Conservation (phyloP, 768 basidiomycete genomes). For the Tremella fuciformis region DNA sequence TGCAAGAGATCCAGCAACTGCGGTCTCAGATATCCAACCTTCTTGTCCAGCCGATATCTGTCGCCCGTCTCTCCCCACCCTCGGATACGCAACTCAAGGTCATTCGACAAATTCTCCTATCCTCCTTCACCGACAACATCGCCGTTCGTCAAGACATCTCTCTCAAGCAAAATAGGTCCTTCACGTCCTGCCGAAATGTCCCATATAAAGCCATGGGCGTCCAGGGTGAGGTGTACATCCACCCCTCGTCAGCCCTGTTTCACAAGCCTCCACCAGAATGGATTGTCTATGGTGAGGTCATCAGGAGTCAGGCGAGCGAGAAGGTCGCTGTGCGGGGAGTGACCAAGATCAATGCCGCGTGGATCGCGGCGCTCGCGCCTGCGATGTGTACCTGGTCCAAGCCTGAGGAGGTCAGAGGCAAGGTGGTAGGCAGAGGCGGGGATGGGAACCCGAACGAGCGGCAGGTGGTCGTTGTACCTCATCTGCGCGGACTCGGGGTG, state of each 20-base stretch:
- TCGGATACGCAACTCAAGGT: conserved; percentile 81
- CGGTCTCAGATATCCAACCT: conserved; percentile 83
- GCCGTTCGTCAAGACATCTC: conserved; percentile 84
- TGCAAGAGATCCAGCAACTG: conserved; percentile 98
- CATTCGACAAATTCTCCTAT: conserved; percentile 77
- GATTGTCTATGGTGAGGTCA: conserved; percentile 75
- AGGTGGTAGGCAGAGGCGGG: conserved; percentile 51
- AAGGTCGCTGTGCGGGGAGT: conserved; percentile 69
- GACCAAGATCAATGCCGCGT: conserved; percentile 79
- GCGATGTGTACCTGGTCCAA: conserved; percentile 86
- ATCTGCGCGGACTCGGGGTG: conserved; percentile 81
- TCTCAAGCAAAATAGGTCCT: conserved; percentile 62
- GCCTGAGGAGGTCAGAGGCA: conserved; percentile 58
- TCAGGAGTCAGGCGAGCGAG: conserved; percentile 68
- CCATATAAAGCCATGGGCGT: conserved; percentile 78
- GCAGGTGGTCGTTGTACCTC: conserved; percentile 70
- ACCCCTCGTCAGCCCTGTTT: conserved; percentile 79
- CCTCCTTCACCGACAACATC: conserved; percentile 92
- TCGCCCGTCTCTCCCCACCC: conserved; percentile 69
- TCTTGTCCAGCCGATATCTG: conserved; percentile 71
- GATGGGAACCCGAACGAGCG: conserved; percentile 48
- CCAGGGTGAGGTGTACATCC: conserved; percentile 67
- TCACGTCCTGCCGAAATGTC: conserved; percentile 71
- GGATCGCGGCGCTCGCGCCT: conserved; percentile 78
- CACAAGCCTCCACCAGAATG: conserved; percentile 75